A percentile compares a stretch with the other conserved stretches of the same genome.
Evolutionary conservation across 371 early-diverging fungal genomes (phyloP).

Genomic region (Apophysomyces ossiformis): DNA sequence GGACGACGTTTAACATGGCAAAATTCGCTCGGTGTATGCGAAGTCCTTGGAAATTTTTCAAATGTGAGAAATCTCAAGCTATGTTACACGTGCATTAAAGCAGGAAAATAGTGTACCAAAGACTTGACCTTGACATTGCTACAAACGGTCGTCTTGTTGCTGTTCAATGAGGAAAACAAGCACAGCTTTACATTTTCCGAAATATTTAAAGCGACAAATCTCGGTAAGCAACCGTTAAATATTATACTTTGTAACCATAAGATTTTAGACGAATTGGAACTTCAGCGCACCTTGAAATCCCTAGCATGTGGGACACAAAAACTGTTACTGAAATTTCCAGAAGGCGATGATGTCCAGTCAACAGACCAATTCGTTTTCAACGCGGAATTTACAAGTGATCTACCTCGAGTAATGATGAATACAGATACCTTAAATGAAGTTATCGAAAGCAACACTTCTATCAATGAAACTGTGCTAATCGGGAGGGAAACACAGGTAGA

Average conservation of each 20-base stretch:
- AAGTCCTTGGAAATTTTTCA: slow-evolving; percentile 72
- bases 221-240: slow-evolving; percentile 47
- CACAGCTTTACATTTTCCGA: slow-evolving; percentile 66
- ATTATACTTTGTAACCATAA: neutral
- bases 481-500: slow-evolving; percentile 72
- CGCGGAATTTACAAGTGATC: slow-evolving; percentile 63
- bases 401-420: slow-evolving; percentile 81
- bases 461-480: slow-evolving; percentile 74
- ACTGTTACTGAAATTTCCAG: slow-evolving; percentile 70
- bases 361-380: slow-evolving; percentile 77
- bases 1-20: slow-evolving; percentile 88
- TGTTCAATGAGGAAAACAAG: slow-evolving; percentile 70
- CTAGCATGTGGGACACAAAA: slow-evolving; percentile 81
- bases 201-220: slow-evolving; percentile 66
- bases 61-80: slow-evolving; percentile 30
- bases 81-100: neutral
- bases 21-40: slow-evolving; percentile 78
- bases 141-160: slow-evolving; percentile 76
- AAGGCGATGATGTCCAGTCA: slow-evolving; percentile 53
- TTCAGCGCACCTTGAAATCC: slow-evolving; percentile 81
- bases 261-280: slow-evolving; percentile 67
- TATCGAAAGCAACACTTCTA: slow-evolving; percentile 71
- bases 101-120: slow-evolving; percentile 20
- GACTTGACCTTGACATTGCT: slow-evolving; percentile 65
- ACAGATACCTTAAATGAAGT: slow-evolving; percentile 85